These are phyloP conservation scores for Dunaliella sp. DNA, from an alignment of 139 green algal species.

Conservation along the genomic window DNA sequence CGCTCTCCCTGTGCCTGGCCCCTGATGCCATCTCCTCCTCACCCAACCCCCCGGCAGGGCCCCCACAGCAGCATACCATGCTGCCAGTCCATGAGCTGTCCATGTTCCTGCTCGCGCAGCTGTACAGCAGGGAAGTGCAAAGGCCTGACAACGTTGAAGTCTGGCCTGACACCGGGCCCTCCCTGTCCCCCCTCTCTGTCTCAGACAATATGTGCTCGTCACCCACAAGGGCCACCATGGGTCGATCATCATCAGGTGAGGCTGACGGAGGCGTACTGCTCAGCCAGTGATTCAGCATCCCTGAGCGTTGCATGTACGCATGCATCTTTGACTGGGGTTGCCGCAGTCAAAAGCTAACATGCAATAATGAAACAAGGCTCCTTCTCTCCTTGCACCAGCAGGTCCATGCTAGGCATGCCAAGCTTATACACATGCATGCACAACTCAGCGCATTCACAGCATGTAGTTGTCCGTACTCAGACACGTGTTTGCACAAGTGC, in stretches of 20 bases:
- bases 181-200: not conserved
- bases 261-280: too few species aligned
- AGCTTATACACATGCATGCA: too few species aligned
- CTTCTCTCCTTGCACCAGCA: too few species aligned
- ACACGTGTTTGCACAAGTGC: too few species aligned
- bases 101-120: slow-evolving; percentile 70
- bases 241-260: slow-evolving; percentile 22
- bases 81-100: slow-evolving; percentile 61
- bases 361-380: too few species aligned
- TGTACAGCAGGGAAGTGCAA: slow-evolving; percentile 62
- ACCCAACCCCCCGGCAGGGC: not conserved
- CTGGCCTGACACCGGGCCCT: slow-evolving; percentile 55
- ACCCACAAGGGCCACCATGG: slow-evolving; percentile 1
- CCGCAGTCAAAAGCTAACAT: too few species aligned
- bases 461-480: too few species aligned
- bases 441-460: too few species aligned
- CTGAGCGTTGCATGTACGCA: too few species aligned
- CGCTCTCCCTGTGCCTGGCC: slow-evolving; percentile 16
- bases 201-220: slow-evolving; percentile 2
- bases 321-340: too few species aligned
- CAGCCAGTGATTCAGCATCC: too few species aligned
- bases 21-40: not conserved
- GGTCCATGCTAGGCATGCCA: too few species aligned
- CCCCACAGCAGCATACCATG: not conserved
- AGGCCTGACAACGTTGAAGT: slow-evolving; percentile 66